Percentiles rank a stretch among this genome's conserved stretches.
Evolutionary conservation across 2,329 filamentous ascomycete species (phyloP).

Genomic region (Biscogniauxia sp.): DNA sequence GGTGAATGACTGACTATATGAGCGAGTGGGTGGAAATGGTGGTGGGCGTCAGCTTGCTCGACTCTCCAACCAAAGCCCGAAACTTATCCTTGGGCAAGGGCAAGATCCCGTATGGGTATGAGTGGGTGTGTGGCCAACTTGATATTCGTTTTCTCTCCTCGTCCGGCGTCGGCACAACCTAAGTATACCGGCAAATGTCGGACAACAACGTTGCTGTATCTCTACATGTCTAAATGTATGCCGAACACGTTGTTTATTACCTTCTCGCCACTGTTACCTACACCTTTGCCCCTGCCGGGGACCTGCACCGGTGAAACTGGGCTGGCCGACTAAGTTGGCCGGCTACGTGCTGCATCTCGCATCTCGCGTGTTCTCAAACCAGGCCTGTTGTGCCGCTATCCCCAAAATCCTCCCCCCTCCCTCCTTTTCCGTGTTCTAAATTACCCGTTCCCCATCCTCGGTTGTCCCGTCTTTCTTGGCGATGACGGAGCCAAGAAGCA

Average conservation of each 20-base stretch:
- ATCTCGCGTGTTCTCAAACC: background rate
- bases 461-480: background rate
- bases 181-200: too few relatives aligned
- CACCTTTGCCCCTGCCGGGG: background rate
- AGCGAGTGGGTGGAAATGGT: background rate
- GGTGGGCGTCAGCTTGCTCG: background rate
- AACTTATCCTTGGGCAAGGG: too few relatives aligned
- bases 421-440: background rate
- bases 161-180: too few relatives aligned
- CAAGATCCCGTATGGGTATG: too few relatives aligned
- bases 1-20: background rate
- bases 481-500: background rate
- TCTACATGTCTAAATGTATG: too few relatives aligned
- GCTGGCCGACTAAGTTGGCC: background rate
- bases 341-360: background rate
- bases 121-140: too few relatives aligned
- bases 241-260: too few relatives aligned
- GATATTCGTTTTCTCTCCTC: too few relatives aligned
- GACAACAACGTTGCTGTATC: too few relatives aligned
- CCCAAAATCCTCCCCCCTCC: background rate
- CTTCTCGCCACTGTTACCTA: background rate
- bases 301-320: background rate
- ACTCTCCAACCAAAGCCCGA: background rate
- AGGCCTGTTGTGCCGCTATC: background rate
- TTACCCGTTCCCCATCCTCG: background rate